A percentile compares a stretch with the other conserved stretches of the same genome.
Evolutionary conservation across 768 basidiomycete genomes (phyloP).

Genomic region (Serendipita indica): DNA sequence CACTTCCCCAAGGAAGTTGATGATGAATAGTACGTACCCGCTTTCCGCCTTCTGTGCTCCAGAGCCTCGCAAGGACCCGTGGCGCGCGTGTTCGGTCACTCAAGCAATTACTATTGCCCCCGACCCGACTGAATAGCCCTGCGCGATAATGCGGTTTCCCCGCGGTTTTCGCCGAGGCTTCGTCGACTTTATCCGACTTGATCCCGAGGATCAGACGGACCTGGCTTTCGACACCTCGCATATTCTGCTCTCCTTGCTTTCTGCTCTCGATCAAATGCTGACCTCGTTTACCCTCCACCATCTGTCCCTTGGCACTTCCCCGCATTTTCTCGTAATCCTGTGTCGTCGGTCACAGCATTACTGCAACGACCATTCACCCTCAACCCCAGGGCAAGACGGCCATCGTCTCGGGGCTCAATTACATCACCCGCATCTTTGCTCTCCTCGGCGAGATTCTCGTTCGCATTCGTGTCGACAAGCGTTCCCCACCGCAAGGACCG

Average conservation of each 20-base stretch:
- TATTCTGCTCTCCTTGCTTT: background rate
- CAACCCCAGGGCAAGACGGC: conserved; percentile 83
- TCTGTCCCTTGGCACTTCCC: conserved; percentile 1
- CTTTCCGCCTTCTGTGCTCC: conserved; percentile 7
- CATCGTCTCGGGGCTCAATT: conserved; percentile 74
- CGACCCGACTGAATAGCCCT: background rate
- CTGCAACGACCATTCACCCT: conserved; percentile 64
- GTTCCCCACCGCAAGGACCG: conserved; percentile 71
- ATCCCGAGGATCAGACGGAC: background rate
- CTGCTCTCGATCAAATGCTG: conserved; percentile 2
- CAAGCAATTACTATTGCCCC: background rate
- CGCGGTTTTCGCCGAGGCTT: conserved; percentile 22
- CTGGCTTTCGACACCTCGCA: background rate
- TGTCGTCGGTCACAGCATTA: conserved; percentile 40
- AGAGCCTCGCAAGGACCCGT: background rate
- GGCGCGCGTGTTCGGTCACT: background rate
- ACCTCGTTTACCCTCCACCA: background rate
- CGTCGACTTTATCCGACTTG: conserved; percentile 18
- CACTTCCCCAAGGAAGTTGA: conserved; percentile 80
- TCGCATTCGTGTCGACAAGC: conserved; percentile 74
- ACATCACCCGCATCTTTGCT: conserved; percentile 72
- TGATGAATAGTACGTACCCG: conserved; percentile 63
- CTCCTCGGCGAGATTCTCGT: conserved; percentile 75
- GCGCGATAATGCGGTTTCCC: conserved; percentile 11
- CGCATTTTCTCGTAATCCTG: background rate